Evolutionary conservation across 306 rosid genomes (phyloP), one percentile per base, ranked within the genome.

Genomic region (Dryas octopetala): DNA sequence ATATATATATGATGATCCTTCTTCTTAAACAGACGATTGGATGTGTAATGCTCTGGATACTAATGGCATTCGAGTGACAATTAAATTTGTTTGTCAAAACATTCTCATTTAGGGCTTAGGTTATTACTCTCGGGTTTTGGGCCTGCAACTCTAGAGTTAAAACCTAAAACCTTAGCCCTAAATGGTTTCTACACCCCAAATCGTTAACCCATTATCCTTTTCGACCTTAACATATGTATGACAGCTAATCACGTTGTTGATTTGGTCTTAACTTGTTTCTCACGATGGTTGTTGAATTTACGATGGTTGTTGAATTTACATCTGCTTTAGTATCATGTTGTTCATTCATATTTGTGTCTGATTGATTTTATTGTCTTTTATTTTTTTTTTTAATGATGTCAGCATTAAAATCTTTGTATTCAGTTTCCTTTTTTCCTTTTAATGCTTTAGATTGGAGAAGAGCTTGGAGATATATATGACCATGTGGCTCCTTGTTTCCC

Each of bases 401-500:
- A 9, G 41, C 23, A 11, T 11, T 10, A 12, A 57, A 57, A 6
- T 59, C 5, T 32, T 59, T 59, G 48, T 15, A 62, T 40, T 62
- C 45, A 32, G 9, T 15, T 62, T 62, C 48, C 26, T 46, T 15
- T 67, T 83, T 72, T 55, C 66, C 61, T 77, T 70, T 80, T 62
- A 46, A 84, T 72, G 73, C 64, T 81, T 70, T 78, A 95, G 98
- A 91, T 95, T 73, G 97, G 95, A 64, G 97, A 86, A 77, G 98
- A 95, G 80, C 98, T 95, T 78, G 98, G 97, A 73, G 97, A 92
- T 83, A 82, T 95, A 74, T 95, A 90, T 52, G 98, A 95, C 66
- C 86, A 87, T 47, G 96, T 91, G 23, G 98, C 98, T 40, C 98
- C 97, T 70, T 95, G 97, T 85, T 95, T 95, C 65, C 97, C 97